phyloP scores from a whole-genome alignment of 2,329 filamentous ascomycete genomes.

The Orbilia oligospora region DNA sequence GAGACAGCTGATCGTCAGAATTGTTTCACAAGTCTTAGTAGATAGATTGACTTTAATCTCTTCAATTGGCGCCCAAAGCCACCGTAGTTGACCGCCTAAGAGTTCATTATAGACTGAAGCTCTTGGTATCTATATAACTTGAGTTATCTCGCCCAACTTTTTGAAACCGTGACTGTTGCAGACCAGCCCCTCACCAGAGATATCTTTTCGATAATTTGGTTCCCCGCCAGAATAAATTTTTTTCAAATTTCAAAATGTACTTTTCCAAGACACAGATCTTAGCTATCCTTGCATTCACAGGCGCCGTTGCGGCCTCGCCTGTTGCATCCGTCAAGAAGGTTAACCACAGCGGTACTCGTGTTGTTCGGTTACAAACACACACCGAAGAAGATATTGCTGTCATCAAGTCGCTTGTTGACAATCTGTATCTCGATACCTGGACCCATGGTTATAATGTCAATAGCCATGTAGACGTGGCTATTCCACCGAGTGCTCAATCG shows the following conservation, averaged over 20 bases:
- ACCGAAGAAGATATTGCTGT: slow-evolving; percentile 63
- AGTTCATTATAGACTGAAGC: neutral
- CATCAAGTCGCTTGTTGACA: slow-evolving; percentile 66
- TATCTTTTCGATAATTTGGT: slow-evolving; percentile 1
- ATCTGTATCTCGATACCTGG: slow-evolving; percentile 67
- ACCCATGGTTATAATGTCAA: slow-evolving; percentile 65
- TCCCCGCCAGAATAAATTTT: neutral
- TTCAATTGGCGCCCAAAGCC: slow-evolving; percentile 9
- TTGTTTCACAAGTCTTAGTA: slow-evolving; percentile 25
- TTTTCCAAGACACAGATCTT: slow-evolving; percentile 54
- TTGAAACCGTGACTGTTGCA: slow-evolving; percentile 20
- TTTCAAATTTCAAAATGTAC: slow-evolving; percentile 45
- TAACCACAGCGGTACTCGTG: slow-evolving; percentile 68
- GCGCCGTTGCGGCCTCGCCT: slow-evolving; percentile 52
- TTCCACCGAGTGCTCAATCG: slow-evolving; percentile 67
- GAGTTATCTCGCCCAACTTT: slow-evolving; percentile 2
- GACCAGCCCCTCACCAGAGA: slow-evolving; percentile 2
- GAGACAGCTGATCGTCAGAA: slow-evolving; percentile 33
- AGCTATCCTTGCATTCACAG: slow-evolving; percentile 48
- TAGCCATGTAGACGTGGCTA: slow-evolving; percentile 68
- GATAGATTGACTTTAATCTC: slow-evolving; percentile 1
- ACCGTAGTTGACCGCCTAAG: neutral
- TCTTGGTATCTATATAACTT: slow-evolving; percentile 47
- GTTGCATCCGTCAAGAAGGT: slow-evolving; percentile 61
- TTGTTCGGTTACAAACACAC: slow-evolving; percentile 67